Base-by-base conservation (phyloP, 306 rosid genomes). In the Sphenostylis stenocarpa region DNA sequence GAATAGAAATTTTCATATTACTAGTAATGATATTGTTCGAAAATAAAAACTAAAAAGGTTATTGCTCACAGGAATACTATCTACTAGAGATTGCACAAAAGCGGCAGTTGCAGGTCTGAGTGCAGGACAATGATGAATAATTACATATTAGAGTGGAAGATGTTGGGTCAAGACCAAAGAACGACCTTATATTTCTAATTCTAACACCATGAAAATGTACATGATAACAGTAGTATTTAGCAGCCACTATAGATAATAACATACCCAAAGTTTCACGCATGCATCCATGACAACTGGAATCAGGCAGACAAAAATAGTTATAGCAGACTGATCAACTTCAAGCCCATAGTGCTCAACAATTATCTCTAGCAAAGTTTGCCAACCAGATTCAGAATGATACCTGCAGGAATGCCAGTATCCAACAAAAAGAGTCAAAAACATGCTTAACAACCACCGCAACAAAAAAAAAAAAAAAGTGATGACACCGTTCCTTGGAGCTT, bases 331-430 rank as follows among this genome's bases (percentile, higher is more conserved):
- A 84, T 95, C 99, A 70, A 88, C 83, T 82, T 92, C 87, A 72
- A 95, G 64, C 55, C 99, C 99, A 56, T 95, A 92, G 79, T 95
- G 99, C 77, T 95, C 97, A 20, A 89, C 90, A 74, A 90, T 67
- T 73, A 91, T 80, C 87, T 92, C 97, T 58, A 90, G 2, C 85
- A 95, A 81, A 15, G 99, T 92, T 81, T 92, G 91, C 99, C 99
- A 95, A 75, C 97, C 97, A 71, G 97, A 88, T 82, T 95, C 97
- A 44, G 99, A 95, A 88, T 95, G 99, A 86, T 95, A 95, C 92
- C 99, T 95, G 96, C 80, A 77, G 52, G 72, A 75, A 75, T 69
- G 43, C 67, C 81, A 70, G 11, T 55, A 58, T 67, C 45, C 63
- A 75, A 64, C 51, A 70, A 61, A 77, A 78, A 55, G 72, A 39